Base-by-base conservation (phyloP, 2,329 filamentous ascomycete genomes). In the Hymenoscyphus salicellus region DNA sequence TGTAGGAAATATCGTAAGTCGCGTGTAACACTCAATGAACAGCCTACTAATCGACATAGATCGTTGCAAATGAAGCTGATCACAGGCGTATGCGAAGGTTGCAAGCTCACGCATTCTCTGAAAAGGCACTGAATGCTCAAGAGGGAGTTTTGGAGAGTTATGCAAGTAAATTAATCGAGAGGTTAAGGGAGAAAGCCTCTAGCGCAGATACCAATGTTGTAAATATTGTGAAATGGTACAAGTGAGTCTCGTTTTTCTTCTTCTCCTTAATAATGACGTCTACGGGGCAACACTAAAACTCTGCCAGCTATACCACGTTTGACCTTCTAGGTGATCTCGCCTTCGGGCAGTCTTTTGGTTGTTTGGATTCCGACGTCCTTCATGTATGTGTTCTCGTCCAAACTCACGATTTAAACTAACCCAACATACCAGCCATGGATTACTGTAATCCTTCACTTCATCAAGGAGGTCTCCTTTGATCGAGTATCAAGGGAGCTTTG, bases 291-390 rank as follows among this genome's bases (percentile, higher is more conserved):
- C 2, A 23, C 46, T 55, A 49, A 61, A 10, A n/a, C 0, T 5
- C 36, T 38, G 1, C 20, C 20, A 46, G 49, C 57, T 57, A 36
- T 72, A 52, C 71, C 0, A 77, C 77, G 0, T 79, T 80, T 64
- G 76, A 78, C 52, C 72, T 78, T n/a, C 72, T 78, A 49, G 72
- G 73, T 2, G 75, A 78, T 49, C 68, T 78, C 0, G 70, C 70
- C 3, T 77, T 74, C 63, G 75, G 75, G 0, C 72, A 76, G 32
- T 65, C 69, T 0, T 75, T 76, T 63, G 57, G 72, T 28, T 72
- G 72, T 58, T 66, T 76, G 43, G 61, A 76, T 6, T 10, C 20
- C 4, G 46, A 23, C 11, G 11, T 5, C 11, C 20, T 52, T 20
- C 46, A 52, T 8, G 46, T 26, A 52, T 52, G 46, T 2, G 5